These are phyloP conservation scores for Saposhnikovia divaricata DNA, from an alignment of 129 eudicot genomes.

Conservation along the genomic window DNA sequence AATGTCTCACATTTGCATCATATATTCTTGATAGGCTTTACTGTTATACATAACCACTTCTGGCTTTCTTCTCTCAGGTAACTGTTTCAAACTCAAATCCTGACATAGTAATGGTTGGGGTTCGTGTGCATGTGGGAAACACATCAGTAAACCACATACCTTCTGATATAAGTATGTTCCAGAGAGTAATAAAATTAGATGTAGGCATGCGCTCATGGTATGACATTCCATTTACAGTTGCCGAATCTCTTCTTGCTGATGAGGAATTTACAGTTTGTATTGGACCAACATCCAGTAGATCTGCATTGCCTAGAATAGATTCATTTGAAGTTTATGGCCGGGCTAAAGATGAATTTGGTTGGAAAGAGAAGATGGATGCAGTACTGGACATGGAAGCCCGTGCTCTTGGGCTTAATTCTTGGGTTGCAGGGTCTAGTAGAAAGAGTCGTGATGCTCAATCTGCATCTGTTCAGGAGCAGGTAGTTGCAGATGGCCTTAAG, in stretches of 20 bases:
- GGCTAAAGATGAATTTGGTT: conserved; percentile 96
- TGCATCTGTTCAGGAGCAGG: conserved; percentile 80
- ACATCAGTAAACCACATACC: conserved; percentile 94
- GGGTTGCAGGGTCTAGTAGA: conserved; percentile 64
- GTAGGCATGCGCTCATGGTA: conserved; percentile 99
- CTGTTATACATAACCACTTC: neutral
- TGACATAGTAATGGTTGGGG: conserved; percentile 95
- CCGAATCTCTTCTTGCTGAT: conserved; percentile 98
- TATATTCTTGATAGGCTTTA: neutral
- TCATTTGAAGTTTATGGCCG: conserved; percentile 91
- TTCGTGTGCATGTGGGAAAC: conserved; percentile 90
- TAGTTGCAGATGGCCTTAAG: conserved; percentile 91
- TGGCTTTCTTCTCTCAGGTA: conserved; percentile 33
- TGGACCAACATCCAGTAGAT: conserved; percentile 73
- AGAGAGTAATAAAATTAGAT: conserved; percentile 82
- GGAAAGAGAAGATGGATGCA: conserved; percentile 99
- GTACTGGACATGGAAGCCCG: conserved; percentile 96
- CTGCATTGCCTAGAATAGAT: conserved; percentile 80
- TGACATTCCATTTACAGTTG: conserved; percentile 91
- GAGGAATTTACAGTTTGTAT: conserved; percentile 69
- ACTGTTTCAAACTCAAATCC: conserved; percentile 85
- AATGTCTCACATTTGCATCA: neutral
- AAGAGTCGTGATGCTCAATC: conserved; percentile 50
- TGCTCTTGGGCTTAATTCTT: conserved; percentile 65
- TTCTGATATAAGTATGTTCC: conserved; percentile 85